These are phyloP conservation scores for Pleoardoris graminearum DNA, from an alignment of 2,329 filamentous ascomycete species.

Conservation along the genomic window DNA sequence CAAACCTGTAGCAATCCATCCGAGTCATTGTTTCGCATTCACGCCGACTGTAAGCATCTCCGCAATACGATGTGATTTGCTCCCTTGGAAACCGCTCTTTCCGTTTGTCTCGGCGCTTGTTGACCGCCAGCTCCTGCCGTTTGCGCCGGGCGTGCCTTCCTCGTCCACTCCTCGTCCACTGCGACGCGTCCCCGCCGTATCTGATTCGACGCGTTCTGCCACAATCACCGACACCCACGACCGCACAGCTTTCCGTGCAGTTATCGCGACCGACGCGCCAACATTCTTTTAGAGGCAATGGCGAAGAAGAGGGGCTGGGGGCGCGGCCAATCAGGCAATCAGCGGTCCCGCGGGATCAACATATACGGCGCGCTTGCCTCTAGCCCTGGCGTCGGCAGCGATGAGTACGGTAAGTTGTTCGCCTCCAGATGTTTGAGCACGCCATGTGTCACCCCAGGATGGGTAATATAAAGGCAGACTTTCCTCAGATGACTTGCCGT, in stretches of 20 bases:
- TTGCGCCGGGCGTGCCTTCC: not conserved
- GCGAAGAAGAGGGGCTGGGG: not conserved
- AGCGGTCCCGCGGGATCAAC: not conserved
- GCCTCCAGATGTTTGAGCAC: not conserved
- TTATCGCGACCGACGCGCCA: too few species aligned
- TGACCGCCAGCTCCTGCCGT: conserved; percentile 1
- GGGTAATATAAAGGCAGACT: not conserved
- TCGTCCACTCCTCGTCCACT: not conserved
- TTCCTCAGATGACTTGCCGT: too few species aligned
- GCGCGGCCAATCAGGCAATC: not conserved
- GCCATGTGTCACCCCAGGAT: not conserved
- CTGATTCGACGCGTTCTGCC: too few species aligned
- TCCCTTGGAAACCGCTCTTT: not conserved
- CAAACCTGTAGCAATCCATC: not conserved
- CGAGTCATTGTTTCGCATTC: not conserved
- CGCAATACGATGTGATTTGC: not conserved
- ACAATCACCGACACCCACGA: too few species aligned
- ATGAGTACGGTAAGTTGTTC: not conserved
- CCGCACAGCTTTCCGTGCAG: too few species aligned
- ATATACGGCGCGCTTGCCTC: not conserved
- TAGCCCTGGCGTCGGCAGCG: not conserved
- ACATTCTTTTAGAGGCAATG: not conserved
- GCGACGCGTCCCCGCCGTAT: too few species aligned
- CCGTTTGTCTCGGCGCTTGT: conserved; percentile 1
- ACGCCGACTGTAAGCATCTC: not conserved